Conservation (phyloP, 2,329 filamentous ascomycete genomes). For the Ascosphaera pollenicola region DNA sequence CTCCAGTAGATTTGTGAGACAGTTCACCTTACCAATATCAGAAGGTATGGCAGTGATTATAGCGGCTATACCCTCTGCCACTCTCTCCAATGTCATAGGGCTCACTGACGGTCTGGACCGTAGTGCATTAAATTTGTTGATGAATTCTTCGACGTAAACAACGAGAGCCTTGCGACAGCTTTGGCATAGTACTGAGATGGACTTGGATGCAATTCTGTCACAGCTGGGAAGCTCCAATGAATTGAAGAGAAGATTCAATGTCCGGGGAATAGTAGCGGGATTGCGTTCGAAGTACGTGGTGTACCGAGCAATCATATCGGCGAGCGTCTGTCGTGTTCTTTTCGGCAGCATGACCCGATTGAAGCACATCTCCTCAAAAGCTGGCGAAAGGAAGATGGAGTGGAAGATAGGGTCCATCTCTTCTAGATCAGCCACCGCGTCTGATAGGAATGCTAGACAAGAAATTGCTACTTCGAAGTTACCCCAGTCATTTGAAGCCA, state of each 20-base stretch:
- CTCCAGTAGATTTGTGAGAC: conserved; percentile 16
- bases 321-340: conserved; percentile 18
- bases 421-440: conserved; percentile 22
- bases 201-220: conserved; percentile 20
- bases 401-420: conserved; percentile 20
- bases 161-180: conserved; percentile 20
- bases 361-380: conserved; percentile 15
- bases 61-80: conserved; percentile 22
- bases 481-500: conserved; percentile 17
- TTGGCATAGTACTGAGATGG: conserved; percentile 22
- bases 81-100: conserved; percentile 17
- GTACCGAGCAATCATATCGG: conserved; percentile 22
- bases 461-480: conserved; percentile 23
- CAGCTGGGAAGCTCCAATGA: conserved; percentile 20
- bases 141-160: conserved; percentile 20
- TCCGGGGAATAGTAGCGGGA: conserved; percentile 16
- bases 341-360: conserved; percentile 13
- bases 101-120: conserved; percentile 16
- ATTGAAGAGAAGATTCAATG: conserved; percentile 23
- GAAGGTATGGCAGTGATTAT: conserved; percentile 19
- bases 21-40: conserved; percentile 19
- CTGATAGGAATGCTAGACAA: conserved; percentile 21
- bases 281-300: conserved; percentile 23
- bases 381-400: conserved; percentile 17
- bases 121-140: conserved; percentile 19